phyloP scores from a whole-genome alignment of 2,329 filamentous ascomycete genomes.

The Clonostachys rhizophaga region DNA sequence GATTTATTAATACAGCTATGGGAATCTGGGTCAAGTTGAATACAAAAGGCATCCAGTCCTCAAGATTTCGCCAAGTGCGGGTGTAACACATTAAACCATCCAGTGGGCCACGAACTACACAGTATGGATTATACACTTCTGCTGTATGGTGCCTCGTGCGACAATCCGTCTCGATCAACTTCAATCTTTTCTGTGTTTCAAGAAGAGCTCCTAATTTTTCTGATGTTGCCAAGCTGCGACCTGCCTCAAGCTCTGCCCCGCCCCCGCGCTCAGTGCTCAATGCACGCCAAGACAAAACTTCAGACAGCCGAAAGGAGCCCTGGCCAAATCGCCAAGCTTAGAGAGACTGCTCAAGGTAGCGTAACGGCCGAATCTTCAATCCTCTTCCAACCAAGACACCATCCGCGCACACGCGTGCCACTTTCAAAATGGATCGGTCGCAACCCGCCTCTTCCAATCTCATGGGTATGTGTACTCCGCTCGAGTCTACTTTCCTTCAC shows the following conservation, averaged over 20 bases:
- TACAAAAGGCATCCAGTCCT: too few relatives aligned
- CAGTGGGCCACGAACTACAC: too few relatives aligned
- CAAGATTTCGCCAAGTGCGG: too few relatives aligned
- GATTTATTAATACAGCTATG: too few relatives aligned
- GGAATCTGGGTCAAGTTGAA: too few relatives aligned
- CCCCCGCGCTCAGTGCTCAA: background rate
- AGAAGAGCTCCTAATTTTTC: background rate
- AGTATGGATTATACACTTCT: too few relatives aligned
- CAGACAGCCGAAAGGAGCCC: background rate
- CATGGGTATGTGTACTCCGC: conserved; percentile 2
- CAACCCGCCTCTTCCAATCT: conserved; percentile 4
- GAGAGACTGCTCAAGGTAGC: too few relatives aligned
- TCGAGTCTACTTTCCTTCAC: background rate
- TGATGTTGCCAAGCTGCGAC: background rate
- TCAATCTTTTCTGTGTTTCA: background rate
- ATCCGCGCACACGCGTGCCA: too few relatives aligned
- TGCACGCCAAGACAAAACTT: background rate
- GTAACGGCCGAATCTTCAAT: background rate
- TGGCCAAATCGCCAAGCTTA: background rate
- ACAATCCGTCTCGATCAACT: too few relatives aligned
- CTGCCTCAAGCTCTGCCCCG: background rate
- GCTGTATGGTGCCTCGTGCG: too few relatives aligned
- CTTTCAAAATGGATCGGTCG: conserved; percentile 2
- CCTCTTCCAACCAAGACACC: background rate
- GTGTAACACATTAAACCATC: too few relatives aligned